These are phyloP conservation scores for Tremellales sp. DNA, from an alignment of 1,284 basidiomycete genomes.

Conservation along the genomic window DNA sequence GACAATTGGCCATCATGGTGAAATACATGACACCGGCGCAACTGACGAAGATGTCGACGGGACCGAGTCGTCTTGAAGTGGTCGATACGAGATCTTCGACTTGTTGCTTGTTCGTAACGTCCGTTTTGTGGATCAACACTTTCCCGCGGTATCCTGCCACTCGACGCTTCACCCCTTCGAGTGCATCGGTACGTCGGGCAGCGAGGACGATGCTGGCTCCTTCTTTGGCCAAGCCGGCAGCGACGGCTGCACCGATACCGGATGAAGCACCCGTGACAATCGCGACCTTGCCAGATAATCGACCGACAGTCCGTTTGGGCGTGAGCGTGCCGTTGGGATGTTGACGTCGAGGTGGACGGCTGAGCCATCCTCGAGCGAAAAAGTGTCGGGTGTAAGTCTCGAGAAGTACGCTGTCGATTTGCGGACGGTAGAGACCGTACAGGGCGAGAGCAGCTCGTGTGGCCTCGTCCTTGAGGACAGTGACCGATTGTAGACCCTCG, in stretches of 20 bases:
- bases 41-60: conserved; percentile 32
- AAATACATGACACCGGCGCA: conserved; percentile 43
- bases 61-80: conserved; percentile 21
- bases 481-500: conserved; percentile 27
- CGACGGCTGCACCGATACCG: conserved; percentile 48
- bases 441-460: conserved; percentile 21
- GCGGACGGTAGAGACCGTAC: conserved; percentile 21
- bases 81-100: conserved; percentile 26
- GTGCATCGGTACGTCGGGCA: conserved; percentile 55
- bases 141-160: conserved; percentile 22
- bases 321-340: not conserved
- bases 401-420: conserved; percentile 28
- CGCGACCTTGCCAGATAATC: conserved; percentile 37
- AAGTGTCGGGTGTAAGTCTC: conserved; percentile 37
- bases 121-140: conserved; percentile 25
- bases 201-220: conserved; percentile 61
- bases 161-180: conserved; percentile 55
- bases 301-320: conserved; percentile 1
- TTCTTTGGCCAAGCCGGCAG: conserved; percentile 54
- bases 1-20: conserved; percentile 36
- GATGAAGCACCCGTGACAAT: conserved; percentile 47
- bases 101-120: conserved; percentile 28
- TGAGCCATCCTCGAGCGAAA: conserved; percentile 39
- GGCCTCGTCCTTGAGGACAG: conserved; percentile 34
- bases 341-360: conserved; percentile 15